Conservation (phyloP, 495 filamentous ascomycete species). For the Neurospora sp. region DNA sequence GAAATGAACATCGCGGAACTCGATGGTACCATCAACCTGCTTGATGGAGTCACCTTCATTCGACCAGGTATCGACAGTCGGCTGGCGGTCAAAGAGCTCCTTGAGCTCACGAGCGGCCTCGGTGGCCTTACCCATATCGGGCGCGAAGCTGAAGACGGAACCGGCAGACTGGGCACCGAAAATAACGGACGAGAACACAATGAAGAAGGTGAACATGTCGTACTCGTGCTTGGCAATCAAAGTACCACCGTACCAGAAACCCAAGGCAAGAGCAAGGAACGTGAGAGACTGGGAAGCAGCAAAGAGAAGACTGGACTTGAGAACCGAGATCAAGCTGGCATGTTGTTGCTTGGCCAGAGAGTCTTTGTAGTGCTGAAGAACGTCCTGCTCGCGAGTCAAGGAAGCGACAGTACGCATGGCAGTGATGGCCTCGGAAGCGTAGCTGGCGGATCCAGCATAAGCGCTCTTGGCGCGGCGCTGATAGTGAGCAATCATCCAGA, state of each 20-base stretch:
- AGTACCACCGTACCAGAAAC: conserved; percentile 70
- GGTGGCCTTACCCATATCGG: conserved; percentile 31
- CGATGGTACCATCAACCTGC: conserved; percentile 42
- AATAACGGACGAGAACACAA: conserved; percentile 54
- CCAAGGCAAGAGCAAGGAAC: conserved; percentile 78
- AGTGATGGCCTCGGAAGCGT: conserved; percentile 79
- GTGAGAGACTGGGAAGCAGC: conserved; percentile 69
- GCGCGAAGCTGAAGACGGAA: conserved; percentile 27
- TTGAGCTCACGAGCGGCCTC: conserved; percentile 26
- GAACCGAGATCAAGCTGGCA: conserved; percentile 21
- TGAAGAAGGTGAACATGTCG: conserved; percentile 69
- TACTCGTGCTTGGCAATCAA: conserved; percentile 65
- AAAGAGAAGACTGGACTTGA: conserved; percentile 46
- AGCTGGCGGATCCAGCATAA: conserved; percentile 66
- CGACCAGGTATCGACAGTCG: conserved; percentile 53
- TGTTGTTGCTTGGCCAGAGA: conserved; percentile 20
- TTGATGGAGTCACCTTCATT: conserved; percentile 51
- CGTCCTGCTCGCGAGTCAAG: conserved; percentile 51
- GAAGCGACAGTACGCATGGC: conserved; percentile 86
- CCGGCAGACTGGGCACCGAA: conserved; percentile 32
- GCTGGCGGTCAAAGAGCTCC: conserved; percentile 29
- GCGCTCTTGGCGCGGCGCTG: conserved; percentile 62
- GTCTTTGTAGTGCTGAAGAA: conserved; percentile 53
- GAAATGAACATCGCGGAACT: conserved; percentile 52
- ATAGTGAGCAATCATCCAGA: conserved; percentile 60